Evolutionary conservation across 1,139 yeast species (phyloP).

Genomic region (Diutina sp.): DNA sequence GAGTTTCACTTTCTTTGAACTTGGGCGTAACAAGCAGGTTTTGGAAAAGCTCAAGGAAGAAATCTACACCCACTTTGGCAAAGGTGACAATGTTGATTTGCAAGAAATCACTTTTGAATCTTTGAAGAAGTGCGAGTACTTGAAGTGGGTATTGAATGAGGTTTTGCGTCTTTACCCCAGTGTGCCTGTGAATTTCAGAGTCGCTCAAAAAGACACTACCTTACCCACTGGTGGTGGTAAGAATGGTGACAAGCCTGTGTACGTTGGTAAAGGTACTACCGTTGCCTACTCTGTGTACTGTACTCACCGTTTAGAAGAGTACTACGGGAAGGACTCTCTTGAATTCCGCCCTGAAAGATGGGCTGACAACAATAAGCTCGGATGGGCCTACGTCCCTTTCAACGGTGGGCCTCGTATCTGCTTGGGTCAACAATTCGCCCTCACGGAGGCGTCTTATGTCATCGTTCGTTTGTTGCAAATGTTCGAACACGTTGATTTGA

Average conservation of each 20-base stretch:
- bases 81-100: background rate
- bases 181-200: slow-evolving; percentile 3
- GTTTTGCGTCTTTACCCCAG: slow-evolving; percentile 2
- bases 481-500: slow-evolving; percentile 19
- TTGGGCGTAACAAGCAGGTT: background rate
- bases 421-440: slow-evolving; percentile 9
- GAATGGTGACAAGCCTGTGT: background rate
- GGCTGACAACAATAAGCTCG: background rate
- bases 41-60: background rate
- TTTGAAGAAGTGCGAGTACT: slow-evolving; percentile 2
- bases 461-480: slow-evolving; percentile 9
- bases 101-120: background rate
- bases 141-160: slow-evolving; percentile 3
- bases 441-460: slow-evolving; percentile 2
- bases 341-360: slow-evolving; percentile 1
- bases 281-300: slow-evolving; percentile 1
- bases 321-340: slow-evolving; percentile 1
- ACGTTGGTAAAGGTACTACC: slow-evolving; percentile 2
- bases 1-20: slow-evolving; percentile 2
- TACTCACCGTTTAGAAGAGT: background rate
- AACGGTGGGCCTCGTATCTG: slow-evolving; percentile 54
- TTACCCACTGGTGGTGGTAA: slow-evolving; percentile 3
- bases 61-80: background rate
- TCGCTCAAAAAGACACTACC: background rate
- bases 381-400: slow-evolving; percentile 16